phyloP scores from a whole-genome alignment of 441 rosid species.

The Corymbia citriodora region DNA sequence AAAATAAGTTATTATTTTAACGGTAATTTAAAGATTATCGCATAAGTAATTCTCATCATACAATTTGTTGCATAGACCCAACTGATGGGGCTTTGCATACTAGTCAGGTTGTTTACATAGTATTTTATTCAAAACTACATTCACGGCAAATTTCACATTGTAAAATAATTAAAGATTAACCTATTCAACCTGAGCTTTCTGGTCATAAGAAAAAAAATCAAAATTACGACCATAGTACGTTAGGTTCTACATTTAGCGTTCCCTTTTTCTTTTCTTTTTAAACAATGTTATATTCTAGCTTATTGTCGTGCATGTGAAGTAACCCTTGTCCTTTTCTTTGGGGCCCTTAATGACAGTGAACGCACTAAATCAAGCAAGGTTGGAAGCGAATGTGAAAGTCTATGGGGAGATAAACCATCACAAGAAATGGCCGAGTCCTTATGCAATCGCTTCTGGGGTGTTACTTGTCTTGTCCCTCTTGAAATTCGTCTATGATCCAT shows the following conservation, averaged over 20 bases:
- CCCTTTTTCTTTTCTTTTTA: not conserved
- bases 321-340: not conserved
- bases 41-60: not conserved
- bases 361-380: constrained; percentile 71
- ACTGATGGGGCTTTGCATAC: not conserved
- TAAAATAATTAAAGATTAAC: not conserved
- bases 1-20: no score
- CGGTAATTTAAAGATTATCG: no score
- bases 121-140: not conserved
- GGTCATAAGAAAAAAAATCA: not conserved
- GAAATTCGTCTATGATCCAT: constrained; percentile 49
- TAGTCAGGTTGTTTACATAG: not conserved
- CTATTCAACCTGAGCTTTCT: not conserved
- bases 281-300: not conserved
- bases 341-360: constrained; percentile 30
- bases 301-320: not conserved
- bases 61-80: not conserved
- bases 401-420: constrained; percentile 40
- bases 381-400: constrained; percentile 73
- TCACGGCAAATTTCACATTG: not conserved
- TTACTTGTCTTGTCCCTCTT: constrained; percentile 48
- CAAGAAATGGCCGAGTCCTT: constrained; percentile 89
- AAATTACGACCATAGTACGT: not conserved
- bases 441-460: constrained; percentile 53
- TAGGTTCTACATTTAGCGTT: not conserved